phyloP scores from a whole-genome alignment of 2,329 filamentous ascomycete genomes.

The Huntiella omanensis region DNA sequence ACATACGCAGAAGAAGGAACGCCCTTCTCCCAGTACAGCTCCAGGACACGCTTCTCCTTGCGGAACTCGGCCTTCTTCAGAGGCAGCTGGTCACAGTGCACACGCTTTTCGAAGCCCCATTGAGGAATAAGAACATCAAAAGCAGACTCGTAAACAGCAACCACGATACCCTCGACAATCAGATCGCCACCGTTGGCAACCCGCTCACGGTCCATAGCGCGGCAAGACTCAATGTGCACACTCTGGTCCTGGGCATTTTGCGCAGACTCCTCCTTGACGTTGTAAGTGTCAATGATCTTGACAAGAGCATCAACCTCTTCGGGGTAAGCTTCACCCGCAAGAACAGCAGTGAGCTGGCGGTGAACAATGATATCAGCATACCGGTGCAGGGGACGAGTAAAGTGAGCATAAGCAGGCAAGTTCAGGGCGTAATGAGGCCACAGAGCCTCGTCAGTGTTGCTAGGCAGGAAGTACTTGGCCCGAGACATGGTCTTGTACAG shows the following conservation, averaged over 20 bases:
- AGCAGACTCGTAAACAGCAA: constrained; percentile 95
- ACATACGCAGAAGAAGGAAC: constrained; percentile 91
- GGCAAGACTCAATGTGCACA: constrained; percentile 93
- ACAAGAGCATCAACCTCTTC: constrained; percentile 76
- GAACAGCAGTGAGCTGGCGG: constrained; percentile 72
- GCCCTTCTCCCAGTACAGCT: constrained; percentile 99
- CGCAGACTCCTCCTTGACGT: constrained; percentile 97
- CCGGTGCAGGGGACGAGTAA: constrained; percentile 83
- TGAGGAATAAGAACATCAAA: constrained; percentile 97
- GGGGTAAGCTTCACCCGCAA: constrained; percentile 67
- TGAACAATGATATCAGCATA: constrained; percentile 93
- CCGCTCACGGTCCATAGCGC: constrained; percentile 82
- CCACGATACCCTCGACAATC: constrained; percentile 85
- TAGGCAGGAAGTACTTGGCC: constrained; percentile 81
- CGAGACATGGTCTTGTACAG: constrained; percentile 90
- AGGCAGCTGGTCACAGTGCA: constrained; percentile 94
- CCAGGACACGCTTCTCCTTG: constrained; percentile 84
- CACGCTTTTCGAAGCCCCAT: constrained; percentile 97
- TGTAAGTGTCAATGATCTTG: constrained; percentile 90
- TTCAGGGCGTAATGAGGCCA: constrained; percentile 86
- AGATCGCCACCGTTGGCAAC: constrained; percentile 77
- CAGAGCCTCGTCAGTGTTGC: constrained; percentile 58
- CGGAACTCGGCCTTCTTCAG: constrained; percentile 98
- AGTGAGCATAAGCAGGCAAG: constrained; percentile 86
- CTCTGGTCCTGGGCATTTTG: constrained; percentile 97